These are phyloP conservation scores for Scleroderma bovista DNA, from an alignment of 768 basidiomycete species.

Conservation along the genomic window DNA sequence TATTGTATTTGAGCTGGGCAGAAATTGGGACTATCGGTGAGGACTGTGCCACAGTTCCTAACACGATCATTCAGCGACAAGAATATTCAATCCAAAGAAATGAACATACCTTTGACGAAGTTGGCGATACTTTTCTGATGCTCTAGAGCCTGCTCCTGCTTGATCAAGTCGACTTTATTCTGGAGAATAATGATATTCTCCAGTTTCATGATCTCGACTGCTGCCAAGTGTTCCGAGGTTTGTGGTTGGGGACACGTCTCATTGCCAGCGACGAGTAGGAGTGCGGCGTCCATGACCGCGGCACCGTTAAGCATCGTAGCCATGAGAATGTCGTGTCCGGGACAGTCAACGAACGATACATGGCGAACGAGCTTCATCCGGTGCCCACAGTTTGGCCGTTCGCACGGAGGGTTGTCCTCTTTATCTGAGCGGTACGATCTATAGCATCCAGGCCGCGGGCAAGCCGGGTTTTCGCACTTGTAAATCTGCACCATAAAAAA, in stretches of 20 bases:
- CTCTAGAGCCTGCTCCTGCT: conserved; percentile 89
- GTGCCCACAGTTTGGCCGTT: conserved; percentile 85
- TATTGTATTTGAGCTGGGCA: conserved; percentile 98
- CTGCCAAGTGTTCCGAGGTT: conserved; percentile 96
- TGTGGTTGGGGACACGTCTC: conserved; percentile 99
- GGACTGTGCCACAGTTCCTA: conserved; percentile 93
- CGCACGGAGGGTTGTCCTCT: conserved; percentile 90
- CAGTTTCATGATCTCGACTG: conserved; percentile 99
- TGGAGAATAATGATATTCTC: conserved; percentile 97
- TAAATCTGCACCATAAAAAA: conserved; percentile 63
- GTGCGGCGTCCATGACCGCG: conserved; percentile 98
- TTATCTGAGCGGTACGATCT: conserved; percentile 91
- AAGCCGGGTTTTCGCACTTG: conserved; percentile 92
- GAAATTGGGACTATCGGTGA: conserved; percentile 99
- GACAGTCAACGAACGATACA: conserved; percentile 98
- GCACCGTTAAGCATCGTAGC: conserved; percentile 99
- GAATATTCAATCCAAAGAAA: neutral
- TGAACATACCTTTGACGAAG: conserved; percentile 81
- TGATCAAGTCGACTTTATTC: conserved; percentile 98
- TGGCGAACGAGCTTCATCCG: conserved; percentile 91
- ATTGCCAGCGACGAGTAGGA: conserved; percentile 93
- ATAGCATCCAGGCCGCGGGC: conserved; percentile 92
- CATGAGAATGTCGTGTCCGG: conserved; percentile 99
- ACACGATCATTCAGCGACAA: neutral
- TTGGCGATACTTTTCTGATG: conserved; percentile 94